A percentile compares a stretch with the other conserved stretches of the same genome.
These are phyloP conservation scores for Micromonas pusilla DNA, from an alignment of 139 green algal species.

Conservation along the genomic window DNA sequence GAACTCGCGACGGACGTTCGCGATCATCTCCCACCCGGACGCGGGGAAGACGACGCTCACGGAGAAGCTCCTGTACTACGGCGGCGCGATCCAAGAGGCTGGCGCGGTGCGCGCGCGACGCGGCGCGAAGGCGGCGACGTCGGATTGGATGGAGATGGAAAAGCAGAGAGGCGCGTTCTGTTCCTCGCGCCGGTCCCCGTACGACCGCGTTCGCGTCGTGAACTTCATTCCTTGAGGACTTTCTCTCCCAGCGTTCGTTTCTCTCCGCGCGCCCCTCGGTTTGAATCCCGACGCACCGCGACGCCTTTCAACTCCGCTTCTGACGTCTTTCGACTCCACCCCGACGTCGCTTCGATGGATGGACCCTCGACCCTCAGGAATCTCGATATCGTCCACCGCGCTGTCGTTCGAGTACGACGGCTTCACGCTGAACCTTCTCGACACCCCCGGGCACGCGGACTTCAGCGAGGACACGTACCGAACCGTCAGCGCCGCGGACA, in stretches of 20 bases:
- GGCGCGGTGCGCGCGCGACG: constrained; percentile 59
- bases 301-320: too few relatives aligned
- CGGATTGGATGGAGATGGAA: constrained; percentile 71
- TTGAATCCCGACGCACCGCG: too few relatives aligned
- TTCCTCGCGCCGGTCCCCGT: too few relatives aligned
- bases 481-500: constrained; percentile 68
- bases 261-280: too few relatives aligned
- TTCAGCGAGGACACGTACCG: constrained; percentile 61
- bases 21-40: constrained; percentile 55
- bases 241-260: too few relatives aligned
- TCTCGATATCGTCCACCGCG: constrained; percentile 68
- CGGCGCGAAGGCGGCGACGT: constrained; percentile 44
- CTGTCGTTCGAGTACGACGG: constrained; percentile 57
- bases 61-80: constrained; percentile 69
- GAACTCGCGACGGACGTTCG: constrained; percentile 56
- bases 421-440: constrained; percentile 60
- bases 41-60: constrained; percentile 58
- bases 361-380: too few relatives aligned
- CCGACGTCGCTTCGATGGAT: neutral
- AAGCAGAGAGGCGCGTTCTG: constrained; percentile 57
- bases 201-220: too few relatives aligned
- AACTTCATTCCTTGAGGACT: too few relatives aligned
- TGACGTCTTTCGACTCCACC: too few relatives aligned
- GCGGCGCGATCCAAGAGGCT: constrained; percentile 66
- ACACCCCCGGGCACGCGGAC: constrained; percentile 55